Base-by-base conservation (phyloP, 306 rosid genomes). In the Medicago truncatula region DNA sequence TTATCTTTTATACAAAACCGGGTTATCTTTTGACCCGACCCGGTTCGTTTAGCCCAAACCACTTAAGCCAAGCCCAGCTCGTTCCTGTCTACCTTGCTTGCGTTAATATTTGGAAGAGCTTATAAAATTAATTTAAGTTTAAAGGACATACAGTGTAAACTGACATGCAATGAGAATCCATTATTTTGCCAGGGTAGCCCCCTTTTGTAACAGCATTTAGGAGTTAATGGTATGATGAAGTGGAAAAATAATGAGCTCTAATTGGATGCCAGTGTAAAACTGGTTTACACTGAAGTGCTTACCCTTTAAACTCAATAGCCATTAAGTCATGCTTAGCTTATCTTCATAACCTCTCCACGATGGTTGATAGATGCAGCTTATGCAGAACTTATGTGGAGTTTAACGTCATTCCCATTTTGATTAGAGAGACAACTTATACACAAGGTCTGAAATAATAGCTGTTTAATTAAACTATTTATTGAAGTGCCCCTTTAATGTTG, bases 31-130 rank as follows among this genome's bases (percentile, higher is more conserved):
- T n/a, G n/a, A n/a, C n/a, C n/a, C n/a, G n/a, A n/a, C n/a, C n/a
- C n/a, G n/a, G n/a, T n/a, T n/a, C n/a, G n/a, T n/a, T n/a, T n/a
- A n/a, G n/a, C n/a, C n/a, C n/a, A n/a, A n/a, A n/a, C n/a, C n/a
- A n/a, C n/a, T n/a, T n/a, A n/a, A n/a, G n/a, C n/a, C n/a, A n/a
- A n/a, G n/a, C n/a, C n/a, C n/a, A n/a, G n/a, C n/a, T n/a, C n/a
- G n/a, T n/a, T n/a, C n/a, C n/a, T n/a, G n/a, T n/a, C n/a, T n/a
- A n/a, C n/a, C 53, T 41, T 38, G 5, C 53, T 41, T 38, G 5
- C 9, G 70, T 8, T 5, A 65, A 50, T 39, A 65, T 17, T 65
- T 40, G 31, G 52, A 65, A 65, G 70, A 65, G 12, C 70, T 62
- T 34, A 6, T 60, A 28, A 28, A 28, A 28, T 0, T 9, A 34